Percentiles rank a stretch among this genome's conserved stretches.
Evolutionary conservation across 1,284 basidiomycete genomes (phyloP).

Genomic region (Sanghuangporus baumii): DNA sequence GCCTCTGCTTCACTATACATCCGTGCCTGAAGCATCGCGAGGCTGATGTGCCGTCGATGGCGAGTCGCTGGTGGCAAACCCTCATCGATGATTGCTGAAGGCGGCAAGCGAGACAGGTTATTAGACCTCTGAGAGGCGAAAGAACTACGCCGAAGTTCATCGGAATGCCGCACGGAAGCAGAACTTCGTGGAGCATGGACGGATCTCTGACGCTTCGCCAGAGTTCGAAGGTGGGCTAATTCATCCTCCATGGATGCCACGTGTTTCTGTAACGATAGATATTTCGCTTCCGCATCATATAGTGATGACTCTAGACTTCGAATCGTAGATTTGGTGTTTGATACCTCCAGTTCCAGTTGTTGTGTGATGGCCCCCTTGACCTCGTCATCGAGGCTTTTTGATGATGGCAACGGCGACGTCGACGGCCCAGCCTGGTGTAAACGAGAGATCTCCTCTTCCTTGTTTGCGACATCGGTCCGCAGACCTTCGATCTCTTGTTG

Average conservation of each 20-base stretch:
- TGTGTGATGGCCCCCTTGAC: constrained; percentile 62
- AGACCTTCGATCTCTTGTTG: constrained; percentile 64
- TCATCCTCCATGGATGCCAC: constrained; percentile 58
- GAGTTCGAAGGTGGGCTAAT: constrained; percentile 40
- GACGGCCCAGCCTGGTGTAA: constrained; percentile 38
- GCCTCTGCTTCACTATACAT: constrained; percentile 72
- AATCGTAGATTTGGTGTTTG: constrained; percentile 69
- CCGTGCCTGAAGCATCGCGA: constrained; percentile 84
- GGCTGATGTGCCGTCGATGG: constrained; percentile 80
- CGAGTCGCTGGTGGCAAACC: constrained; percentile 68
- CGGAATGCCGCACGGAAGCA: constrained; percentile 34
- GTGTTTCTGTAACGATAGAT: constrained; percentile 70
- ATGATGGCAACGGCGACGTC: constrained; percentile 29
- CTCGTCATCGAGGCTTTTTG: constrained; percentile 60
- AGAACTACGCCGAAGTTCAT: constrained; percentile 44
- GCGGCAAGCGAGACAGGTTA: constrained; percentile 33
- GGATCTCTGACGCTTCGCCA: constrained; percentile 26
- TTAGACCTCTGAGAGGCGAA: constrained; percentile 39
- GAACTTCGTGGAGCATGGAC: constrained; percentile 34
- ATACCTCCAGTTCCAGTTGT: constrained; percentile 74
- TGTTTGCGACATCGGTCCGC: constrained; percentile 47
- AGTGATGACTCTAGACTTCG: constrained; percentile 66
- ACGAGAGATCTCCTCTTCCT: constrained; percentile 60
- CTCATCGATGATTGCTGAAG: constrained; percentile 55
- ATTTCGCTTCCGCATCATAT: constrained; percentile 65